Conservation (phyloP, 768 basidiomycete genomes). For the Zangia roseola region DNA sequence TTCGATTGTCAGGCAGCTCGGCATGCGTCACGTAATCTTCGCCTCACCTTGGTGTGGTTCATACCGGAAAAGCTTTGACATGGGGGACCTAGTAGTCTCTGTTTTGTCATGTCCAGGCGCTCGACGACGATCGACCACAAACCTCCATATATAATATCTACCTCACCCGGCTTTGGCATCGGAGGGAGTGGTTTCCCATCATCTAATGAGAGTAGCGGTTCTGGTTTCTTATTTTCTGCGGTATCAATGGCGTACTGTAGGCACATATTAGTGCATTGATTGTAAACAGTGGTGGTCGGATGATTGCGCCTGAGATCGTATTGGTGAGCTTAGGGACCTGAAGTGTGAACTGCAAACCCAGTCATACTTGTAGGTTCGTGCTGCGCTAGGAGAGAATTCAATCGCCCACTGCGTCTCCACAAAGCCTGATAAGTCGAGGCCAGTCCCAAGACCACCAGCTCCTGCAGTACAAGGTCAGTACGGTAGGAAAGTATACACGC, state of each 20-base stretch:
- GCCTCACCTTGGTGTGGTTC: constrained; percentile 57
- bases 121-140: constrained; percentile 20
- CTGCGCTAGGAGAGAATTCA: constrained; percentile 63
- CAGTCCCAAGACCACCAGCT: constrained; percentile 73
- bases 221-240: constrained; percentile 39
- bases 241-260: constrained; percentile 57
- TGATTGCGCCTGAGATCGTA: constrained; percentile 55
- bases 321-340: not conserved
- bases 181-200: constrained; percentile 36
- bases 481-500: not conserved
- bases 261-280: constrained; percentile 59
- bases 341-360: not conserved
- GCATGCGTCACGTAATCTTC: not conserved
- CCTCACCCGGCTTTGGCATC: constrained; percentile 58
- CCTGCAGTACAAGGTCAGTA: constrained; percentile 38
- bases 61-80: constrained; percentile 71
- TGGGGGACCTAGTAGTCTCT: constrained; percentile 54
- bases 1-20: constrained; percentile 1
- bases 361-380: constrained; percentile 58
- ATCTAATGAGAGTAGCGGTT: constrained; percentile 41
- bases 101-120: not conserved
- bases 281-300: constrained; percentile 57
- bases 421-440: constrained; percentile 58
- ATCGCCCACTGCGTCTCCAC: constrained; percentile 69
- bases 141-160: constrained; percentile 78